Percentiles rank a stretch among this genome's conserved stretches.
These are phyloP conservation scores for Polygonum maritimum DNA, from an alignment of 148 eudicot genomes.

Conservation along the genomic window DNA sequence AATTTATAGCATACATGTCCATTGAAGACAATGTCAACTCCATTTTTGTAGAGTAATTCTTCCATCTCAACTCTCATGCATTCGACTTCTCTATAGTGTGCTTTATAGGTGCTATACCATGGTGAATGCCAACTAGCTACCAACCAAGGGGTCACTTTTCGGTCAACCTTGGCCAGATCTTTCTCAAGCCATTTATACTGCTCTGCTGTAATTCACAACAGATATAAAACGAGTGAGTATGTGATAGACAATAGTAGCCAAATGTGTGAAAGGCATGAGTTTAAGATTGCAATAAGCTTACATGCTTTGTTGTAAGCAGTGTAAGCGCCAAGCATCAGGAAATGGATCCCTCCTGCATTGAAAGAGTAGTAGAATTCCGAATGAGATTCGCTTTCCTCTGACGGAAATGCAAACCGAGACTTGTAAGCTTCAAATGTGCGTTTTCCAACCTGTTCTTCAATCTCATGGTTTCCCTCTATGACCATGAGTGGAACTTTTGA, in stretches of 20 bases:
- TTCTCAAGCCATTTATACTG: constrained; percentile 91
- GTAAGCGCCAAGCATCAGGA: constrained; percentile 83
- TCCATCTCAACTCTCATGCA: constrained; percentile 98
- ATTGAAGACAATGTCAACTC: constrained; percentile 76
- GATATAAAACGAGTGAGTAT: background rate
- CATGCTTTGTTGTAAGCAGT: constrained; percentile 74
- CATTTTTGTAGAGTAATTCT: constrained; percentile 53
- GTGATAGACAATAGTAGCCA: background rate
- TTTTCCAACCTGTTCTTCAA: constrained; percentile 62
- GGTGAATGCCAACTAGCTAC: constrained; percentile 91
- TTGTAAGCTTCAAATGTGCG: constrained; percentile 73
- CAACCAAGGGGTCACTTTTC: constrained; percentile 81
- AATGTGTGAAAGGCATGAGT: background rate
- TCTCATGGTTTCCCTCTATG: constrained; percentile 95
- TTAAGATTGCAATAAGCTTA: constrained; percentile 13
- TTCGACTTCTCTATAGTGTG: constrained; percentile 89
- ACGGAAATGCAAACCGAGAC: constrained; percentile 93
- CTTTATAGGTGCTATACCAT: constrained; percentile 73
- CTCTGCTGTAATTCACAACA: constrained; percentile 35
- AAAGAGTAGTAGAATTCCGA: constrained; percentile 92
- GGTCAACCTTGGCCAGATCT: constrained; percentile 71
- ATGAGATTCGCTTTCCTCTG: constrained; percentile 67
- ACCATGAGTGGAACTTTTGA: constrained; percentile 87
- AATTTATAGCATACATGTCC: constrained; percentile 69
- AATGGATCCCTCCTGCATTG: constrained; percentile 93